These are phyloP conservation scores for Anthostomella pinea DNA, from an alignment of 2,329 filamentous ascomycete species.

Conservation along the genomic window DNA sequence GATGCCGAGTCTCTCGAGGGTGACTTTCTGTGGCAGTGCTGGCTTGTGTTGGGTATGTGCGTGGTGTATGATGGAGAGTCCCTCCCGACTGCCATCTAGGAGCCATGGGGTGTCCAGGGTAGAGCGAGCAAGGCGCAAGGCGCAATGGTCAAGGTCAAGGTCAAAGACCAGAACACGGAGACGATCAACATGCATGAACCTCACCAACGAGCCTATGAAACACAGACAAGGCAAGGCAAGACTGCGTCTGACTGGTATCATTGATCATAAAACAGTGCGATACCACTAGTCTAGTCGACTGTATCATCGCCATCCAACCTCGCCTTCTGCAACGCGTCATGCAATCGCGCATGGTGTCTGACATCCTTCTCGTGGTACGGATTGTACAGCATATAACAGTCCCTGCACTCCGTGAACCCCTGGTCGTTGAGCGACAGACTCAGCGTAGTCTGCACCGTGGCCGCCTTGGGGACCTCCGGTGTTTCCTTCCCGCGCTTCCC, in stretches of 20 bases:
- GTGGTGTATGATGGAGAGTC: too few species aligned
- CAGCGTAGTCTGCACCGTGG: conserved; percentile 40
- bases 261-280: not conserved
- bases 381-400: conserved; percentile 44
- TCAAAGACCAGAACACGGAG: too few species aligned
- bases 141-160: too few species aligned
- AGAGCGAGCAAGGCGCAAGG: too few species aligned
- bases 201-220: too few species aligned
- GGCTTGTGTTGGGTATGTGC: too few species aligned
- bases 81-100: too few species aligned
- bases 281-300: conserved; percentile 2
- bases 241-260: not conserved
- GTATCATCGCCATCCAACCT: conserved; percentile 10
- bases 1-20: too few species aligned
- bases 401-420: conserved; percentile 40
- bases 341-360: conserved; percentile 38
- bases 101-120: too few species aligned
- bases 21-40: too few species aligned
- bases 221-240: too few species aligned
- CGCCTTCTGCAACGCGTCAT: conserved; percentile 30
- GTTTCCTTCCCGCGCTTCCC: conserved; percentile 10
- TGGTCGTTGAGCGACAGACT: conserved; percentile 36
- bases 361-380: conserved; percentile 42
- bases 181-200: too few species aligned
- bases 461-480: conserved; percentile 16